A percentile compares a stretch with the other conserved stretches of the same genome.
phyloP scores from a whole-genome alignment of 345 rosid genomes.

The Odontarrhena argentea region DNA sequence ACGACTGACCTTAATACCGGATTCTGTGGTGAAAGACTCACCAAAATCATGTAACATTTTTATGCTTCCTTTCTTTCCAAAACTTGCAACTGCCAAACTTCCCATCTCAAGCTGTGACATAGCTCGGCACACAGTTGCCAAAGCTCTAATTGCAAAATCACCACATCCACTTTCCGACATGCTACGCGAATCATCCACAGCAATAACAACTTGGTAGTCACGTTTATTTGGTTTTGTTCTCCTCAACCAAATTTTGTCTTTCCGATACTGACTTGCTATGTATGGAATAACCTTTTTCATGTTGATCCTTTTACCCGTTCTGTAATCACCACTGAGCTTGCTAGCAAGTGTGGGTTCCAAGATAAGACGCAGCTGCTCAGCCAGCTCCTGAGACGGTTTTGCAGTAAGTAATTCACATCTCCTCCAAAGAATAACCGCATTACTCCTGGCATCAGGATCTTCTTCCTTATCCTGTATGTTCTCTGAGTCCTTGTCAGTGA shows the following conservation, averaged over 20 bases:
- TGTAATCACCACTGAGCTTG: slow-evolving; percentile 95
- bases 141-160: slow-evolving; percentile 83
- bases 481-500: slow-evolving; percentile 47
- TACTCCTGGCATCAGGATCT: slow-evolving; percentile 48
- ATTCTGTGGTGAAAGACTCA: slow-evolving; percentile 76
- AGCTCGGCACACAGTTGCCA: slow-evolving; percentile 90
- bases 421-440: slow-evolving; percentile 70
- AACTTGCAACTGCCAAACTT: slow-evolving; percentile 88
- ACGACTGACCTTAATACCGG: slow-evolving; percentile 76
- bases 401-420: slow-evolving; percentile 74
- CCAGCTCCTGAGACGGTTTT: slow-evolving; percentile 85
- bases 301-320: slow-evolving; percentile 94
- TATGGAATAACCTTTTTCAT: slow-evolving; percentile 97
- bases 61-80: slow-evolving; percentile 80
- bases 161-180: slow-evolving; percentile 91
- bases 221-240: slow-evolving; percentile 95
- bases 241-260: slow-evolving; percentile 95
- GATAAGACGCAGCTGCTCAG: slow-evolving; percentile 92
- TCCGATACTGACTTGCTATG: slow-evolving; percentile 92
- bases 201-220: slow-evolving; percentile 90
- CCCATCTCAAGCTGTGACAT: slow-evolving; percentile 96
- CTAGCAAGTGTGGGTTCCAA: slow-evolving; percentile 92
- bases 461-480: slow-evolving; percentile 49
- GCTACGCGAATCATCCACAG: slow-evolving; percentile 92
- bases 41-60: slow-evolving; percentile 87